These are phyloP conservation scores for Puccinia coronata DNA, from an alignment of 1,284 basidiomycete genomes.

Conservation along the genomic window DNA sequence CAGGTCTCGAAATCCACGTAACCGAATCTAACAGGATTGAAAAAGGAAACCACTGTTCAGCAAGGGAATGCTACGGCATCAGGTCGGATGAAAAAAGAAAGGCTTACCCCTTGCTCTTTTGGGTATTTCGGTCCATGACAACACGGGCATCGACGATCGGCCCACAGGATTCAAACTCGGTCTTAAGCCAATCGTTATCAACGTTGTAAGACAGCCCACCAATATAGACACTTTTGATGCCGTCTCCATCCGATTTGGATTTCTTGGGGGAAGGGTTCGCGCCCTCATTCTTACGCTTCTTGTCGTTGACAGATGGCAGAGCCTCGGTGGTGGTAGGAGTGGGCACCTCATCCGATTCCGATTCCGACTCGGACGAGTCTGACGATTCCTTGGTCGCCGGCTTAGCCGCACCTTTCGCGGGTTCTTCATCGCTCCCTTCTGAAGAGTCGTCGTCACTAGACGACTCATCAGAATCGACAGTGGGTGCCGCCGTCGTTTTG, in stretches of 20 bases:
- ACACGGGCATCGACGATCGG: conserved; percentile 84
- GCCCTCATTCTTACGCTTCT: conserved; percentile 46
- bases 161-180: conserved; percentile 86
- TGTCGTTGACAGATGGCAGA: conserved; percentile 10
- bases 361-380: conserved; percentile 34
- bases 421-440: conserved; percentile 4
- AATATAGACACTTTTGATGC: conserved; percentile 80
- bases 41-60: conserved; percentile 65
- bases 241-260: conserved; percentile 8
- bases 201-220: conserved; percentile 95
- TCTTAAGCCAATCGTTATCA: conserved; percentile 91
- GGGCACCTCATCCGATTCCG: conserved; percentile 11
- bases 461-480: not conserved
- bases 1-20: conserved; percentile 80
- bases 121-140: conserved; percentile 81
- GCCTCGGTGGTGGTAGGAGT: conserved; percentile 8
- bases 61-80: not conserved
- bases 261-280: conserved; percentile 25
- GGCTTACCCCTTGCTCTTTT: conserved; percentile 55
- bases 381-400: not conserved
- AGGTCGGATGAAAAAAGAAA: not conserved
- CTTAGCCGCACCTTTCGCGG: not conserved
- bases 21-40: conserved; percentile 66
- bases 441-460: not conserved
- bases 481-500: not conserved